These are phyloP conservation scores for Triticum monococcum DNA, from an alignment of 176 grass and related monocot genomes.

Conservation along the genomic window DNA sequence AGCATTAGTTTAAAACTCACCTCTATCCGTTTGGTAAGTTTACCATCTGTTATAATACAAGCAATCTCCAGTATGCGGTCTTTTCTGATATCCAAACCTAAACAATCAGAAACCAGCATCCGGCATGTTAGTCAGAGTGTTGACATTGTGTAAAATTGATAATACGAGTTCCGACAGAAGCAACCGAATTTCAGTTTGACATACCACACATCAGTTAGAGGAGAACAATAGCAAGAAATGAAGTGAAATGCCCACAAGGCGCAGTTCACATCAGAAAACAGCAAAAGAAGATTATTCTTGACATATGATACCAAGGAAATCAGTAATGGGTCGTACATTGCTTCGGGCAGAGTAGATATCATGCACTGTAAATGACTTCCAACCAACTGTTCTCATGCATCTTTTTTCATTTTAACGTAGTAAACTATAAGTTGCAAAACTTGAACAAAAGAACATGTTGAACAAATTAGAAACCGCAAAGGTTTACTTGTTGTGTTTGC, in stretches of 20 bases:
- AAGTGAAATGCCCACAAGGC: neutral
- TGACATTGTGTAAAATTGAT: neutral
- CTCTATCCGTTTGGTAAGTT: slow-evolving; percentile 69
- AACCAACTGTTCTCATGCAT: neutral
- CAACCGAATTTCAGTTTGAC: neutral
- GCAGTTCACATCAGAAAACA: neutral
- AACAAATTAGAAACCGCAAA: neutral
- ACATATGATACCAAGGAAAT: neutral
- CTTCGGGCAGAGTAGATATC: neutral
- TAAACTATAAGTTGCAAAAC: neutral
- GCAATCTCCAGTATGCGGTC: slow-evolving; percentile 85
- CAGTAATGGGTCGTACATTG: neutral
- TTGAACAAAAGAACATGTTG: neutral
- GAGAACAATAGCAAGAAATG: neutral
- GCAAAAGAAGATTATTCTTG: neutral
- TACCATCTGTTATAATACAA: slow-evolving; percentile 80
- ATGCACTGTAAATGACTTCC: neutral
- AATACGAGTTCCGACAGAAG: neutral
- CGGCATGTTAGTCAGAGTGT: neutral
- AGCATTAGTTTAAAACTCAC: slow-evolving; percentile 29
- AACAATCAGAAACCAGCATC: slow-evolving; percentile 9
- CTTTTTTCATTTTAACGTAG: neutral
- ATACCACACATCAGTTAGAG: neutral
- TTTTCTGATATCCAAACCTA: slow-evolving; percentile 75
- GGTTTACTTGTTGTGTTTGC: neutral